Percentiles rank a stretch among this genome's conserved stretches.
Conservation (phyloP, 805 yeast genomes). For the Wickerhamomyces hampshirensis region DNA sequence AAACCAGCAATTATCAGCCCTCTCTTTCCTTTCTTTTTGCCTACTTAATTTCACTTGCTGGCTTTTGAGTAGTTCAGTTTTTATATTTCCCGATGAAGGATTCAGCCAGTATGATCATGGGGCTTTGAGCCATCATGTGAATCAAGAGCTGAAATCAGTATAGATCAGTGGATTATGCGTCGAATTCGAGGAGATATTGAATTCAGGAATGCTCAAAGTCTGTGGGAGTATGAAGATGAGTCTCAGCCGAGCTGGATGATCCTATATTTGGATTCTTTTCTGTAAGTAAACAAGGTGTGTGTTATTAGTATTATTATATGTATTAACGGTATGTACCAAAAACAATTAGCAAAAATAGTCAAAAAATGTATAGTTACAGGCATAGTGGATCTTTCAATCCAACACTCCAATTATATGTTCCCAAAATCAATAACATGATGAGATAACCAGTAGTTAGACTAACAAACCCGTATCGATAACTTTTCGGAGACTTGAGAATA, state of each 20-base stretch:
- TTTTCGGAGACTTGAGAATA: conserved; percentile 29
- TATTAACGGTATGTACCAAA: background rate
- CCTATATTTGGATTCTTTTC: conserved; percentile 2
- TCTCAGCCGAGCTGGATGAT: conserved; percentile 15
- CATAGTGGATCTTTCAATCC: conserved; percentile 33
- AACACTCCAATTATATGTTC: conserved; percentile 66
- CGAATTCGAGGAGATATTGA: conserved; percentile 13
- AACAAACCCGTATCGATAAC: conserved; percentile 46
- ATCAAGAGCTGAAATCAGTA: conserved; percentile 21
- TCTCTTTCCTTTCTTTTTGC: too few species aligned
- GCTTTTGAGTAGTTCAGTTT: background rate
- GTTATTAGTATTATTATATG: background rate
- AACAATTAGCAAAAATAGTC: background rate
- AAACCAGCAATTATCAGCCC: too few species aligned
- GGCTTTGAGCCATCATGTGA: background rate
- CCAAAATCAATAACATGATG: conserved; percentile 54
- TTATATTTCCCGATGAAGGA: conserved; percentile 17
- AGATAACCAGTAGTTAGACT: conserved; percentile 46
- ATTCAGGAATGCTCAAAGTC: background rate
- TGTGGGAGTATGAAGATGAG: conserved; percentile 1
- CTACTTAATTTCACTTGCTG: background rate
- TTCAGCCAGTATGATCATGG: conserved; percentile 11
- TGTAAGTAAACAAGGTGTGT: too few species aligned
- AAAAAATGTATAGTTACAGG: conserved; percentile 3
- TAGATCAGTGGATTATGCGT: conserved; percentile 17